Evolutionary conservation across 768 basidiomycete species (phyloP), one percentile per base, ranked within the genome.

Genomic region (Tephrocybe sp.): DNA sequence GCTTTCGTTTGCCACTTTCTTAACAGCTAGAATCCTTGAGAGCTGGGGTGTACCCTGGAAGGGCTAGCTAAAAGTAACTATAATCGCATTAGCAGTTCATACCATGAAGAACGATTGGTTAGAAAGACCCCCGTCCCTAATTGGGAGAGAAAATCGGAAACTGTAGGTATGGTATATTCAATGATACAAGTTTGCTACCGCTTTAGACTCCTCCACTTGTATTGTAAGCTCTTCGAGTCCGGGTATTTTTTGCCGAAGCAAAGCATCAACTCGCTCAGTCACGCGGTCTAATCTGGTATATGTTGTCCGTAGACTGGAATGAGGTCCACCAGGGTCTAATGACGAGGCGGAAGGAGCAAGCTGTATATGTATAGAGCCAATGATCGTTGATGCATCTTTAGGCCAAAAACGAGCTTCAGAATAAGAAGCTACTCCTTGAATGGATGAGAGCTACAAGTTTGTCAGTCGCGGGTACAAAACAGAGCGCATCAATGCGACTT

Each of bases 331-430:
- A 0, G 83, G 80, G 55, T 88, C 82, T 56, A 74, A 63, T 0
- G 78, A 69, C 0, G 83, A 75, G 1, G 75, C 67, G 0, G 86
- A 82, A 9, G 78, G 79, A 8, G 80, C 74, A n/a, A 99, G 77
- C 56, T 91, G 91, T 42, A 99, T 82, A 63, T 91, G 92, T 47
- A 98, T 91, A 6, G 91, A 92, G 19, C 95, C 97, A 57, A 97
- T 83, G 31, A 97, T 64, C 38, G 81, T 84, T 2, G 80, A 77
- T 3, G 91, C 80, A 65, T 97, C 94, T 67, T 95, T 94, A 0
- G 94, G 94, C 97, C 97, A 98, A 68, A 99, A 97, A 21, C 91
- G 80, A 0, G 94, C 83, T 1, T 78, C 74, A 2, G 82, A 82
- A 67, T 88, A 95, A 2, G 89, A 89, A 2, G 78, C 81, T 3